Percentiles rank a stretch among this genome's conserved stretches.
Conservation (phyloP, 2,329 filamentous ascomycete genomes). For the Aspergillus ibericus region DNA sequence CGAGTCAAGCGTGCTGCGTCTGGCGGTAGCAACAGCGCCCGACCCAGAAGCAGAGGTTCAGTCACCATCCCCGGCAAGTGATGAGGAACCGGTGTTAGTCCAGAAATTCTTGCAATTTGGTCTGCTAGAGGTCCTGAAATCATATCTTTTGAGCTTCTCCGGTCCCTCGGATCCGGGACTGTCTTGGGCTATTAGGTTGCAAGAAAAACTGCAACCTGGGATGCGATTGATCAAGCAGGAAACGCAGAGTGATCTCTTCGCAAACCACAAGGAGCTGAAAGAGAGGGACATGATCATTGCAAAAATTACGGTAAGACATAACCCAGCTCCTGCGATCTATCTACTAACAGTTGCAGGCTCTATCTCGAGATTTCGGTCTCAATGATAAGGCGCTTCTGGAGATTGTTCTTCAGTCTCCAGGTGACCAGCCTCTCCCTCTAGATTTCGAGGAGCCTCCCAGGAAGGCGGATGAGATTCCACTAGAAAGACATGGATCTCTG, state of each 20-base stretch:
- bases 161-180: conserved; percentile 40
- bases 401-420: conserved; percentile 43
- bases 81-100: conserved; percentile 54
- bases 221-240: conserved; percentile 50
- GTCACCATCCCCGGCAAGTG: conserved; percentile 36
- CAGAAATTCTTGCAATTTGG: conserved; percentile 62
- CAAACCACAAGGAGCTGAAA: conserved; percentile 49
- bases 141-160: conserved; percentile 53
- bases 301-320: conserved; percentile 50
- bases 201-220: conserved; percentile 58
- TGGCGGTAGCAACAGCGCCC: conserved; percentile 44
- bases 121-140: conserved; percentile 61
- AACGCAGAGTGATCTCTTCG: conserved; percentile 54
- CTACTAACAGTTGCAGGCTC: conserved; percentile 35
- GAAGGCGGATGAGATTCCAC: conserved; percentile 53
- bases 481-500: conserved; percentile 57
- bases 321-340: no score
- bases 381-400: conserved; percentile 49
- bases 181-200: conserved; percentile 51
- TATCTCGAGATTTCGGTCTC: conserved; percentile 57
- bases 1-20: conserved; percentile 42
- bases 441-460: conserved; percentile 58
- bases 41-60: conserved; percentile 58
- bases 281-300: conserved; percentile 57
- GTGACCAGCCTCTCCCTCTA: conserved; percentile 43